These are phyloP conservation scores for Xylaria sp. DNA, from an alignment of 2,329 filamentous ascomycete genomes.

Conservation along the genomic window DNA sequence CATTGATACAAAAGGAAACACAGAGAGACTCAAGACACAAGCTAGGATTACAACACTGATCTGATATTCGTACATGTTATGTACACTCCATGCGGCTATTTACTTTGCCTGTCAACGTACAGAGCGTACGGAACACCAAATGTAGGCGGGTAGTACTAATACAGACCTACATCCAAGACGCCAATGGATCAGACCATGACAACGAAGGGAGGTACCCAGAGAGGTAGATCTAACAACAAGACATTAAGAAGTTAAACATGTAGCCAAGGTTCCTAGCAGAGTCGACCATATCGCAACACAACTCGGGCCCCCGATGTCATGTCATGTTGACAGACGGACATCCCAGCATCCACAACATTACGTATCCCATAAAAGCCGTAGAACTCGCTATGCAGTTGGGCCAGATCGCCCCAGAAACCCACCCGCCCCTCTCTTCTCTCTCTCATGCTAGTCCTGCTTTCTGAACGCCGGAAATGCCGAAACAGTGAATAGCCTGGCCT, in stretches of 20 bases:
- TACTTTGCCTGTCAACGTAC: too few species aligned
- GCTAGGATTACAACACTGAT: too few species aligned
- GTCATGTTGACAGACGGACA: not conserved
- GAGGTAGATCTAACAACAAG: not conserved
- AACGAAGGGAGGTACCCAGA: not conserved
- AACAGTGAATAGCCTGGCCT: not conserved
- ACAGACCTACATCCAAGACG: not conserved
- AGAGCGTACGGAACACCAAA: not conserved
- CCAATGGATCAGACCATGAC: not conserved
- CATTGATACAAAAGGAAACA: not conserved
- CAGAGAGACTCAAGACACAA: not conserved
- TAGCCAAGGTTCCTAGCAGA: not conserved
- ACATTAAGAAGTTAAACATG: not conserved
- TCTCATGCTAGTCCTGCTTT: constrained; percentile 7
- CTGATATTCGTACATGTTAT: too few species aligned
- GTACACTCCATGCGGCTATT: too few species aligned
- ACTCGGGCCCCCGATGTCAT: not conserved
- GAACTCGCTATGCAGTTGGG: constrained; percentile 21
- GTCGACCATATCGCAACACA: not conserved
- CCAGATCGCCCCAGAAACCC: constrained; percentile 5
- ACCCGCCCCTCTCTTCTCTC: not conserved
- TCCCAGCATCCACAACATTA: constrained; percentile 2
- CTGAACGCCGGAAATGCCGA: constrained; percentile 20
- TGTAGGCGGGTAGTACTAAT: not conserved
- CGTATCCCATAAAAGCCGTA: constrained; percentile 5